Evolutionary conservation across 1,284 basidiomycete genomes (phyloP).

Genomic region (Retiboletus fuscus): DNA sequence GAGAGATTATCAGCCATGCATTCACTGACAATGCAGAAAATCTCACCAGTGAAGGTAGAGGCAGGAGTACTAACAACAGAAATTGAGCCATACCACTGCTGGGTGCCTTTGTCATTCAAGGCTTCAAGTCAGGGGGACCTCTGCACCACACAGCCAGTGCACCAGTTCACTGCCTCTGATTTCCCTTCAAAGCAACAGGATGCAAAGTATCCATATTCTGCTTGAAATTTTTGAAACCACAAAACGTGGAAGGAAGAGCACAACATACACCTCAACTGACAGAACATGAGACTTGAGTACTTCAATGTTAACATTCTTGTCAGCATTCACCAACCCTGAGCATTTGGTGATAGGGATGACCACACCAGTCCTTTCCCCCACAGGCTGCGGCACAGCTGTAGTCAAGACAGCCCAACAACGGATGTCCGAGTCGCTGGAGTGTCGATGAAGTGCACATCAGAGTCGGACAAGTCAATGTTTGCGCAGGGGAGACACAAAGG

Average conservation of each 20-base stretch:
- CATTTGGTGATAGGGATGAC: slow-evolving; percentile 36
- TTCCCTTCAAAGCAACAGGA: slow-evolving; percentile 23
- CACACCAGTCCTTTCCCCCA: neutral
- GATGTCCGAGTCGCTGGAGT: slow-evolving; percentile 9
- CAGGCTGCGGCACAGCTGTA: slow-evolving; percentile 13
- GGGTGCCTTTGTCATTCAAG: slow-evolving; percentile 33
- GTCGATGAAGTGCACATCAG: slow-evolving; percentile 34
- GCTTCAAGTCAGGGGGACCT: too few species aligned
- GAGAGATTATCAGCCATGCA: neutral
- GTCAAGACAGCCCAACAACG: slow-evolving; percentile 18
- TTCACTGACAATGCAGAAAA: neutral
- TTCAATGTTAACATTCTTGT: too few species aligned
- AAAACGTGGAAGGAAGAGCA: neutral
- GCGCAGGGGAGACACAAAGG: neutral
- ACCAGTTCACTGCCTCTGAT: too few species aligned
- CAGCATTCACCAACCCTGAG: too few species aligned
- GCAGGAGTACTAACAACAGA: slow-evolving; percentile 39
- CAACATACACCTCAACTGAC: slow-evolving; percentile 29
- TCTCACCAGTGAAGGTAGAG: slow-evolving; percentile 27
- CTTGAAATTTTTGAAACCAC: slow-evolving; percentile 29
- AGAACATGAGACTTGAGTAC: slow-evolving; percentile 33
- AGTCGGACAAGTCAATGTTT: neutral
- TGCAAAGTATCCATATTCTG: slow-evolving; percentile 30
- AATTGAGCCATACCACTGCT: slow-evolving; percentile 37
- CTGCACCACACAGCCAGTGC: slow-evolving; percentile 18